Evolutionary conservation across 139 green algal species (phyloP).

Genomic region (Chlamydomonas incerta): DNA sequence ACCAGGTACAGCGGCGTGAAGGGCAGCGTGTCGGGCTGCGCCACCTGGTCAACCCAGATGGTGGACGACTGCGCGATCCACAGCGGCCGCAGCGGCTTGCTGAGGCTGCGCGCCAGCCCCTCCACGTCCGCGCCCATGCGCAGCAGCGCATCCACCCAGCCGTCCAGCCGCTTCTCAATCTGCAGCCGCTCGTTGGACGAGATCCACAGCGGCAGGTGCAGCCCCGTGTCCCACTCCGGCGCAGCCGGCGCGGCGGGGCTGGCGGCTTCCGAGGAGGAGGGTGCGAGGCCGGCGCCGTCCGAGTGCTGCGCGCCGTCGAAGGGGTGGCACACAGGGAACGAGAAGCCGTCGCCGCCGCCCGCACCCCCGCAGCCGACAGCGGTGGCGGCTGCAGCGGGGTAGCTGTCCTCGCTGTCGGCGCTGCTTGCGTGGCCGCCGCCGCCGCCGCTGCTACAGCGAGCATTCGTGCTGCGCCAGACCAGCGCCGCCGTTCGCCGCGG

Average conservation of each 20-base stretch:
- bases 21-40: slow-evolving; percentile 61
- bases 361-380: too few species aligned
- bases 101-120: slow-evolving; percentile 61
- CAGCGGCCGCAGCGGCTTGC: slow-evolving; percentile 92
- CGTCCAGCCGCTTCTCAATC: slow-evolving; percentile 81
- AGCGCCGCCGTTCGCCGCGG: too few species aligned
- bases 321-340: not conserved
- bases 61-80: slow-evolving; percentile 86
- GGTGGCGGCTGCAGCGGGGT: too few species aligned
- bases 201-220: slow-evolving; percentile 94
- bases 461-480: too few species aligned
- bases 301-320: too few species aligned
- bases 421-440: too few species aligned
- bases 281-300: too few species aligned
- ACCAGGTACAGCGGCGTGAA: slow-evolving; percentile 93
- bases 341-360: not conserved
- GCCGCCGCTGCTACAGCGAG: too few species aligned
- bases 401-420: too few species aligned
- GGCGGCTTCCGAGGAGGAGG: too few species aligned
- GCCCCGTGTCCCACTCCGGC: slow-evolving; percentile 49
- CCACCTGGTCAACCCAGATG: slow-evolving; percentile 81
- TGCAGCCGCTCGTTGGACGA: slow-evolving; percentile 73
- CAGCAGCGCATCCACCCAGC: slow-evolving; percentile 80
- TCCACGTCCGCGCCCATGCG: slow-evolving; percentile 57
- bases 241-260: too few species aligned